phyloP scores from a whole-genome alignment of 345 rosid genomes.

The Salix purpurea region DNA sequence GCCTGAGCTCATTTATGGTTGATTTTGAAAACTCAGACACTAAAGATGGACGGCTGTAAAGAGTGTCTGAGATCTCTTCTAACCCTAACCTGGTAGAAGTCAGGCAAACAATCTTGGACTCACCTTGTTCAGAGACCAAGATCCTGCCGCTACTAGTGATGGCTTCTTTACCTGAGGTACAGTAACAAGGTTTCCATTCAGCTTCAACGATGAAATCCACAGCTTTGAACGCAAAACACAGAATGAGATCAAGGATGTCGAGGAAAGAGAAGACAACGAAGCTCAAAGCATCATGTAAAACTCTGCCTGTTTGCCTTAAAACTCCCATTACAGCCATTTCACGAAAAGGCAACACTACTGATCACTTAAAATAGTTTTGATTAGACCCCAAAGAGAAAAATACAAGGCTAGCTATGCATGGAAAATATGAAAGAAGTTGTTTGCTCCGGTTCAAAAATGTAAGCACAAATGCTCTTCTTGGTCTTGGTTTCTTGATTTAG shows the following conservation, averaged over 20 bases:
- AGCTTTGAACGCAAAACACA: constrained; percentile 68
- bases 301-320: constrained; percentile 10
- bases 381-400: neutral
- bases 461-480: constrained; percentile 3
- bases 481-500: neutral
- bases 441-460: neutral
- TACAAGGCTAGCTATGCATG: neutral
- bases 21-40: constrained; percentile 36
- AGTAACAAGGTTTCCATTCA: constrained; percentile 83
- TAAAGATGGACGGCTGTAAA: constrained; percentile 62
- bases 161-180: constrained; percentile 63
- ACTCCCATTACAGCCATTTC: constrained; percentile 15
- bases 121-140: constrained; percentile 75
- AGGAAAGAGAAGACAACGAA: constrained; percentile 74
- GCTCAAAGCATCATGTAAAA: constrained; percentile 38
- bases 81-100: constrained; percentile 66
- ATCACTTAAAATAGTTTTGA: too few relatives aligned
- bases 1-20: constrained; percentile 22
- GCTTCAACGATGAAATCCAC: constrained; percentile 75
- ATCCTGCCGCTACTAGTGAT: constrained; percentile 56
- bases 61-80: constrained; percentile 92
- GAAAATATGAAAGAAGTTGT: neutral
- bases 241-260: constrained; percentile 62
- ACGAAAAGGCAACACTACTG: neutral
- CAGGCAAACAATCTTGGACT: constrained; percentile 64